Conservation (phyloP, 116 monocot species). For the Trichopus zeylanicus region DNA sequence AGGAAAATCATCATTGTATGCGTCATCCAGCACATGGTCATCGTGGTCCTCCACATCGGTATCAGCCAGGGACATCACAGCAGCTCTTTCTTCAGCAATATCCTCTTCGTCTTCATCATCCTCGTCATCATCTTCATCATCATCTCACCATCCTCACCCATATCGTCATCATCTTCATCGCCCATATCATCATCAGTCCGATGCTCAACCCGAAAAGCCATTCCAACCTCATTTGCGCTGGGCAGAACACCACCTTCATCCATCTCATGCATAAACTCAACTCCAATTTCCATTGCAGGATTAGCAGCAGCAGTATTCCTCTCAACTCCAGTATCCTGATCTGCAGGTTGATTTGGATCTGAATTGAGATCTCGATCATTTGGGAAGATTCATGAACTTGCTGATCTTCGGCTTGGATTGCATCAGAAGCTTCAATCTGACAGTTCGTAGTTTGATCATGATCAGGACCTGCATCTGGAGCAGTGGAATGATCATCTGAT, state of each 20-base stretch:
- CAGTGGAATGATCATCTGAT: slow-evolving; percentile 16
- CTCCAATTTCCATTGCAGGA: slow-evolving; percentile 14
- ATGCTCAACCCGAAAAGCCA: slow-evolving; percentile 48
- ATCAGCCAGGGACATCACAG: slow-evolving; percentile 62
- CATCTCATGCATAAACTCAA: slow-evolving; percentile 39
- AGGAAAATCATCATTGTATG: slow-evolving; percentile 48
- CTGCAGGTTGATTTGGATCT: slow-evolving; percentile 15
- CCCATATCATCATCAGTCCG: slow-evolving; percentile 44
- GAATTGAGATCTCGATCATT: slow-evolving; percentile 14
- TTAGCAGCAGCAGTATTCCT: slow-evolving; percentile 19
- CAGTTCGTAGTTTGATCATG: slow-evolving; percentile 16
- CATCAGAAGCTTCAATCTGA: slow-evolving; percentile 18
- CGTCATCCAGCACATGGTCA: slow-evolving; percentile 53
- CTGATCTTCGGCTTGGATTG: slow-evolving; percentile 13
- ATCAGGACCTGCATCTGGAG: slow-evolving; percentile 6
- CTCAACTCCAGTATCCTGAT: slow-evolving; percentile 24
- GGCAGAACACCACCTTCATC: slow-evolving; percentile 25
- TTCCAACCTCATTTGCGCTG: slow-evolving; percentile 26
- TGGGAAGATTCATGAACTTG: slow-evolving; percentile 22
- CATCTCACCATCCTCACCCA: slow-evolving; percentile 62
- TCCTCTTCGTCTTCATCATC: slow-evolving; percentile 66
- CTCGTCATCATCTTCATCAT: slow-evolving; percentile 49
- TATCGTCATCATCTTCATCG: slow-evolving; percentile 68
- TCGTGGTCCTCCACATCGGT: slow-evolving; percentile 71
- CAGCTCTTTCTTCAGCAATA: slow-evolving; percentile 47